Evolutionary conservation across 2,329 filamentous ascomycete species (phyloP), one percentile per base, ranked within the genome.

Genomic region (Lasiodiplodia citricola): DNA sequence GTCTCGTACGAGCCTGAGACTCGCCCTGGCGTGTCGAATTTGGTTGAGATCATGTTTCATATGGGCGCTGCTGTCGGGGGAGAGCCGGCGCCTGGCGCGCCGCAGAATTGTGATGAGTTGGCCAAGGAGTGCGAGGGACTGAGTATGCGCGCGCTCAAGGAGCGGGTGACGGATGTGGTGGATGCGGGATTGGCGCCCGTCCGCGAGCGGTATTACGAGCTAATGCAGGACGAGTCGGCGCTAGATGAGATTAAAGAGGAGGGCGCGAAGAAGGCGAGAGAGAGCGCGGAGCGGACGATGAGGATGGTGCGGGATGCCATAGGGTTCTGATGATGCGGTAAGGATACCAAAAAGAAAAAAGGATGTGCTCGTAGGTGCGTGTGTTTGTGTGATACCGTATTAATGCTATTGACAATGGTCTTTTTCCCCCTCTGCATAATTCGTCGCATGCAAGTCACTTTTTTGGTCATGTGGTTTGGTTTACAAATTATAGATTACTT

Each of bases 21-120:
- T 0, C 86, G 96, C 28, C 95, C 95, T 0, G 96, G 94, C 0
- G 91, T 99, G 3, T 90, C 94, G 13, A 99, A 98, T 77, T 83
- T 99, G 14, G 81, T 99, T 1, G 89, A 93, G 68, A 87, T 99
- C 18, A 81, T 95, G n/a, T 89, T 89, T 28, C 87, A 92, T 88
- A 95, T 73, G 87, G 90, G 66, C 72, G 77, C 28, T 5, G 28
- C 28, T 5, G 28, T 5, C 4, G 73, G 55, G 58, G 76, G 76
- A 5, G 78, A 80, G 31, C 70, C 28, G 28, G 31, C 31, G 31
- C 2, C 31, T 35, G 74, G 1, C 75, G 58, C 18, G 4, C 58
- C 83, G 13, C 73, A 74, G 2, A 75, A 78, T 4, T 81, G 80
- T 60, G 76, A 83, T 35, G 83, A 83, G 6, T 73, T 89, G 50